Conservation (phyloP, 2,329 filamentous ascomycete species). For the Cytospora schulzeri region DNA sequence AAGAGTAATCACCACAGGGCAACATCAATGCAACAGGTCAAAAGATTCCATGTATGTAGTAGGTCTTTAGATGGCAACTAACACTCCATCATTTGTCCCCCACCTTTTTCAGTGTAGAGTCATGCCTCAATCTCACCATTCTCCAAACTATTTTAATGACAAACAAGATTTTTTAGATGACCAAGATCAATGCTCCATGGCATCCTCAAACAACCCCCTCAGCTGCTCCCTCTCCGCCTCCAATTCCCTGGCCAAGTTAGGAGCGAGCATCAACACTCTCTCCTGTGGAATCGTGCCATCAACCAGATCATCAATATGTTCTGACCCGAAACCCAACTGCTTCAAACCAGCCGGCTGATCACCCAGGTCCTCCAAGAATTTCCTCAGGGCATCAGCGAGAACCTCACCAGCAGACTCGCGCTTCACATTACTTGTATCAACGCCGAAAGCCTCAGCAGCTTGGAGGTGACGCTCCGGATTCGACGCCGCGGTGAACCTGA, state of each 20-base stretch:
- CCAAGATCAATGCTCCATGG: constrained; percentile 46
- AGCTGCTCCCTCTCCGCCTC: constrained; percentile 73
- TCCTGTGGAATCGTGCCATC: constrained; percentile 94
- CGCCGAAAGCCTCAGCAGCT: constrained; percentile 87
- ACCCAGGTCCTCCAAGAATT: constrained; percentile 80
- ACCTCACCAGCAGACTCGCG: constrained; percentile 87
- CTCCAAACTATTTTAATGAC: too few species aligned
- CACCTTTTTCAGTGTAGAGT: too few species aligned
- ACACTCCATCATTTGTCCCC: too few species aligned
- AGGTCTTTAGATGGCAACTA: too few species aligned
- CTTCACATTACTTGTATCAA: constrained; percentile 86
- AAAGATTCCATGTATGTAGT: too few species aligned
- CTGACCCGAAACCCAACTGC: constrained; percentile 74
- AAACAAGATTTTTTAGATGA: constrained; percentile 1
- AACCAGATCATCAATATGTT: constrained; percentile 80
- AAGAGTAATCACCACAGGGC: too few species aligned
- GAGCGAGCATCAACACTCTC: constrained; percentile 88
- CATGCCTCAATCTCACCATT: too few species aligned
- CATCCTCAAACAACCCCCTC: constrained; percentile 66
- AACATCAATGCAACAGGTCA: too few species aligned
- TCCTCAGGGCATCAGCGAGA: constrained; percentile 76
- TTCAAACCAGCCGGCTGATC: constrained; percentile 89
- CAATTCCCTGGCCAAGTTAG: constrained; percentile 72
- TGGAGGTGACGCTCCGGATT: constrained; percentile 91
- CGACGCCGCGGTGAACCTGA: constrained; percentile 86